Evolutionary conservation across 768 basidiomycete genomes (phyloP).

Genomic region (Psilocybe cubensis): DNA sequence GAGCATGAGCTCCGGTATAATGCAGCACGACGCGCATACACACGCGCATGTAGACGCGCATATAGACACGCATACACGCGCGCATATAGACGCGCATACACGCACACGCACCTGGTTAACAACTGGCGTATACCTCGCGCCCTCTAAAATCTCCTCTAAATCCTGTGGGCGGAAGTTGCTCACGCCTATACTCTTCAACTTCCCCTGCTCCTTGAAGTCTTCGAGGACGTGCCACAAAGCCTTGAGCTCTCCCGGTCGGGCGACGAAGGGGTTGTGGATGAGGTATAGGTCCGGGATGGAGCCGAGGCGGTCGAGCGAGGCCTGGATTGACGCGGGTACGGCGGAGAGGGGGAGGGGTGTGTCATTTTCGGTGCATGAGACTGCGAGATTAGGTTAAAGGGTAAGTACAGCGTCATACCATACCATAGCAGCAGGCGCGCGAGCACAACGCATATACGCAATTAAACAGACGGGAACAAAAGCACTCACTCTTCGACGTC

Average conservation of each 20-base stretch:
- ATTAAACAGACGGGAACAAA: neutral
- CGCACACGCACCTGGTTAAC: slow-evolving; percentile 49
- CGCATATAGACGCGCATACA: neutral
- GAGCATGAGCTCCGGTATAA: no score
- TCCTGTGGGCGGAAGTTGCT: slow-evolving; percentile 54
- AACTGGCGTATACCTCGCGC: slow-evolving; percentile 51
- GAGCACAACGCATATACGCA: neutral
- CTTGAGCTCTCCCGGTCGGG: slow-evolving; percentile 26
- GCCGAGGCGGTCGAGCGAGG: slow-evolving; percentile 49
- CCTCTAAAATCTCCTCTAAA: slow-evolving; percentile 44
- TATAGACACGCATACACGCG: neutral
- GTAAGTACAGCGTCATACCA: neutral
- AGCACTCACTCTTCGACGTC: slow-evolving; percentile 42
- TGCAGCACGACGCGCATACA: no score
- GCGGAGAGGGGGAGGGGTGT: slow-evolving; percentile 29
- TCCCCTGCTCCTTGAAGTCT: slow-evolving; percentile 44
- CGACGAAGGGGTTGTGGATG: slow-evolving; percentile 46
- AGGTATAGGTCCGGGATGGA: slow-evolving; percentile 57
- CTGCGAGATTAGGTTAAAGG: slow-evolving; percentile 4
- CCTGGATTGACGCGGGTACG: slow-evolving; percentile 45
- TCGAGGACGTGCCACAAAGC: slow-evolving; percentile 56
- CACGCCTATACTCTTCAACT: slow-evolving; percentile 50
- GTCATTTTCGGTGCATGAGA: slow-evolving; percentile 15
- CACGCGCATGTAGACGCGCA: no score
- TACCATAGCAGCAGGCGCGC: no score